Evolutionary conservation across 495 filamentous ascomycete species (phyloP), one percentile per base, ranked within the genome.

Genomic region (Talaromyces trachyspermus): DNA sequence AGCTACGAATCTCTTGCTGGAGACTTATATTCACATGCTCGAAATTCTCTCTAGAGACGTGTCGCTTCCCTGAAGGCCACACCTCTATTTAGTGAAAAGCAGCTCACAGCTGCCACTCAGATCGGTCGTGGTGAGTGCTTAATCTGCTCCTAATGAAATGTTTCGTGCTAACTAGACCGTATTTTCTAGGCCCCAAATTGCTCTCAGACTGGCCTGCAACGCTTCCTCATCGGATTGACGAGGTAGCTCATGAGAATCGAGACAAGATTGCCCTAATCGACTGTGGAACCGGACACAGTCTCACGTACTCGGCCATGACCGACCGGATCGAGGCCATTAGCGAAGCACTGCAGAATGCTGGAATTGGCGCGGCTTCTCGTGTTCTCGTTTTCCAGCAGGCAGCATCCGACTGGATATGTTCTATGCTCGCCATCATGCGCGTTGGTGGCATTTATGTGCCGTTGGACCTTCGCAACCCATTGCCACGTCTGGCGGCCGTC

Each of bases 371-470:
- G 64, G 33, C 46, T 64, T 26, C 52, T 12, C 14, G 18, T 0
- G 53, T 63, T 2, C 18, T 23, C 4, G 60, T 63, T 7, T 53
- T 54, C 10, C 50, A 55, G 29, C n/a, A 53, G 11, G 52, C 78
- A 0, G 20, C 54, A 1, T 8, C 59, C 0, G 64, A 78, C 30
- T 77, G 66, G 68, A 53, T 75, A 10, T 68, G 55, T 15, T 78
- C 77, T 0, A 47, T 81, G 20, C 64, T 82, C 0, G 79, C 75
- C 6, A 72, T 81, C 33, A 40, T 73, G 50, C 59, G 66, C 0
- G 17, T 75, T 24, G 79, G 76, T 0, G 69, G 54, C 3, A 49
- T 67, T 2, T 82, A 80, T 45, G 54, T 81, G 2, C 79, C 79
- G 0, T 47, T 84, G 4, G 78, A 82, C 35, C 53, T 62, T 1